Conservation (phyloP, 2,329 filamentous ascomycete species). For the Epichloe elymi region DNA sequence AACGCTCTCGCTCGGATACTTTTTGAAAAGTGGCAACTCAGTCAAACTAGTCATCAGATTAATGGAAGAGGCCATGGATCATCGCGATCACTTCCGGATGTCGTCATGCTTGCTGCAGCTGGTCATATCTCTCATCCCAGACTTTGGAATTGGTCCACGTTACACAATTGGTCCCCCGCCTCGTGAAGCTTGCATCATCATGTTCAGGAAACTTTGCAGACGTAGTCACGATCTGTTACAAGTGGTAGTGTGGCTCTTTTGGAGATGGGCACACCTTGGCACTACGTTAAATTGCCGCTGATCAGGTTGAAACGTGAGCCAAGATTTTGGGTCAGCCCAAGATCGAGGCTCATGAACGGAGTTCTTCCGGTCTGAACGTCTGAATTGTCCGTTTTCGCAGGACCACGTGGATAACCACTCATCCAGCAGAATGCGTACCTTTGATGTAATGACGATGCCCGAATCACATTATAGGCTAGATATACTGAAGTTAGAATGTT, state of each 20-base stretch:
- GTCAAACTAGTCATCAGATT: not conserved
- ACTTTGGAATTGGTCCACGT: not conserved
- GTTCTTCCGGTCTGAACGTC: not conserved
- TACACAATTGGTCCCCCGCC: not conserved
- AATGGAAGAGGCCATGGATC: not conserved
- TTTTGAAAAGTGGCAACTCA: not conserved
- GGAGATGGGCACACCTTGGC: not conserved
- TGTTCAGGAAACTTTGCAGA: not conserved
- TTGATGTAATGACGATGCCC: too few relatives aligned
- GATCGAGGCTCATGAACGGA: not conserved
- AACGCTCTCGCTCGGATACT: not conserved
- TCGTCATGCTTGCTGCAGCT: not conserved
- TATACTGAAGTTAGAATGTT: too few relatives aligned
- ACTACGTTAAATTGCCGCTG: not conserved
- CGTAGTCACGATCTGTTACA: not conserved
- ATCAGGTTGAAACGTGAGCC: not conserved
- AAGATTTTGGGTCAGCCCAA: not conserved
- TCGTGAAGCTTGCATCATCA: not conserved
- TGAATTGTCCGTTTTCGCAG: too few relatives aligned
- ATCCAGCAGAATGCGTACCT: not conserved
- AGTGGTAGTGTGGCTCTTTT: not conserved
- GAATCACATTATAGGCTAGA: too few relatives aligned
- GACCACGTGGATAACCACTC: too few relatives aligned
- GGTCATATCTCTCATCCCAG: not conserved
- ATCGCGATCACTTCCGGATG: not conserved